Evolutionary conservation across 1,284 basidiomycete species (phyloP).

Genomic region (Veloporphyrellus conicus): DNA sequence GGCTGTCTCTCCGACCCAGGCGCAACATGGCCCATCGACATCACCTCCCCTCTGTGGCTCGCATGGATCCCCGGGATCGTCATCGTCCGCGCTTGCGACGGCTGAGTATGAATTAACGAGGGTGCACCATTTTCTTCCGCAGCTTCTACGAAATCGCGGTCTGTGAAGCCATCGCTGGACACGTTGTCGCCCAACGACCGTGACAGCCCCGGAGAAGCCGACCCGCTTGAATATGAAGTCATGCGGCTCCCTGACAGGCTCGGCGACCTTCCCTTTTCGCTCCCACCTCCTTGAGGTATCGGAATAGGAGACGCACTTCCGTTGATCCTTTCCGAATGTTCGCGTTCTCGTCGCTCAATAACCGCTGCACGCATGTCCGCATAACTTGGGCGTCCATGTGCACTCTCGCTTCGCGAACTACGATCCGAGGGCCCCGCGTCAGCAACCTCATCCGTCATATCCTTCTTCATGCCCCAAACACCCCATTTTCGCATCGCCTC

Average conservation of each 20-base stretch:
- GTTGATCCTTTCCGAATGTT: constrained; percentile 32
- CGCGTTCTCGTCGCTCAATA: constrained; percentile 53
- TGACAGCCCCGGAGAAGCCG: constrained; percentile 31
- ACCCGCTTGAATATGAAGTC: constrained; percentile 19
- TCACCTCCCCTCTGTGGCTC: constrained; percentile 71
- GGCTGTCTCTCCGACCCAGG: constrained; percentile 45
- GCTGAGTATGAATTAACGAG: constrained; percentile 65
- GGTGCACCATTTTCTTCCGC: constrained; percentile 22
- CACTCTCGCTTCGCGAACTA: constrained; percentile 31
- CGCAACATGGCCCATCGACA: constrained; percentile 71
- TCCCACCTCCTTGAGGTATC: constrained; percentile 29
- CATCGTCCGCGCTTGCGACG: constrained; percentile 67
- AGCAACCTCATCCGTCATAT: constrained; percentile 42
- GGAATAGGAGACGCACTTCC: constrained; percentile 29
- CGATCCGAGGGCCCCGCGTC: constrained; percentile 43
- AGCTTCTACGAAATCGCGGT: constrained; percentile 29
- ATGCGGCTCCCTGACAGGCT: constrained; percentile 29
- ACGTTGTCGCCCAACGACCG: constrained; percentile 30
- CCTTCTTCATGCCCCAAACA: constrained; percentile 67
- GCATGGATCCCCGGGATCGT: constrained; percentile 77
- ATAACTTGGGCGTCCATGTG: constrained; percentile 54
- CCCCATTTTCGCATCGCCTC: constrained; percentile 88
- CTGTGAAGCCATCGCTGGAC: constrained; percentile 23
- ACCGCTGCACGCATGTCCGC: constrained; percentile 70
- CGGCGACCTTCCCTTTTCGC: constrained; percentile 27